A percentile compares a stretch with the other conserved stretches of the same genome.
phyloP scores from a whole-genome alignment of 371 early-diverging fungal species.

The Chytridium lagenaria region DNA sequence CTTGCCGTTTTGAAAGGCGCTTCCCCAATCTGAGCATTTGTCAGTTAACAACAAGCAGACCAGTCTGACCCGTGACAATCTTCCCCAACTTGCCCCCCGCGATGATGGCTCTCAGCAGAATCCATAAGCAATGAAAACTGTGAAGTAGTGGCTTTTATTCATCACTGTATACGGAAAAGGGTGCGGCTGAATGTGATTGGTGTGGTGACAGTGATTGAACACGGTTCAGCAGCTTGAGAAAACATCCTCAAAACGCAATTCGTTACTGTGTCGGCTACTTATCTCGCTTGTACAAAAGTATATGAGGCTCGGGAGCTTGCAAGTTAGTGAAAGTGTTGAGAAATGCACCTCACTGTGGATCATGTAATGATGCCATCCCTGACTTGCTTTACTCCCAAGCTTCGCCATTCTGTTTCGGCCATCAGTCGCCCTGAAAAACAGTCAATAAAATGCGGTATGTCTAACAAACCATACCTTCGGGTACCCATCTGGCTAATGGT shows the following conservation, averaged over 20 bases:
- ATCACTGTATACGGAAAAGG: too few relatives aligned
- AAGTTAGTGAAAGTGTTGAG: neutral
- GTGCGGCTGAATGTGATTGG: neutral
- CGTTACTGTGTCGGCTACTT: constrained; percentile 44
- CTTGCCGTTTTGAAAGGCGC: constrained; percentile 65
- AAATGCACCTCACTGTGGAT: constrained; percentile 25
- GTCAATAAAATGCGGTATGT: too few relatives aligned
- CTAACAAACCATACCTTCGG: constrained; percentile 29
- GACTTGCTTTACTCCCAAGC: constrained; percentile 83
- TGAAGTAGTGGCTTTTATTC: too few relatives aligned
- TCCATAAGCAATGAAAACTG: too few relatives aligned
- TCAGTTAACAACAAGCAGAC: neutral
- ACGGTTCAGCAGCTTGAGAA: neutral
- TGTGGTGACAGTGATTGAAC: neutral
- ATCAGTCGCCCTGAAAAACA: constrained; percentile 59
- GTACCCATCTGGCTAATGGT: constrained; percentile 34
- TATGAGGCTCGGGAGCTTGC: constrained; percentile 81
- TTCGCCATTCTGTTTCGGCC: constrained; percentile 76
- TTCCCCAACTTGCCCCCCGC: neutral
- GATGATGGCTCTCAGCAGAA: neutral
- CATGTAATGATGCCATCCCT: constrained; percentile 69
- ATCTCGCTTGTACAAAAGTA: constrained; percentile 80
- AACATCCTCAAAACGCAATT: neutral
- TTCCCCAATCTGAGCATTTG: constrained; percentile 48
- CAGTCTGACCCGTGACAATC: constrained; percentile 7